phyloP scores from a whole-genome alignment of 106 monocot species.

The Iris macrosiphon region DNA sequence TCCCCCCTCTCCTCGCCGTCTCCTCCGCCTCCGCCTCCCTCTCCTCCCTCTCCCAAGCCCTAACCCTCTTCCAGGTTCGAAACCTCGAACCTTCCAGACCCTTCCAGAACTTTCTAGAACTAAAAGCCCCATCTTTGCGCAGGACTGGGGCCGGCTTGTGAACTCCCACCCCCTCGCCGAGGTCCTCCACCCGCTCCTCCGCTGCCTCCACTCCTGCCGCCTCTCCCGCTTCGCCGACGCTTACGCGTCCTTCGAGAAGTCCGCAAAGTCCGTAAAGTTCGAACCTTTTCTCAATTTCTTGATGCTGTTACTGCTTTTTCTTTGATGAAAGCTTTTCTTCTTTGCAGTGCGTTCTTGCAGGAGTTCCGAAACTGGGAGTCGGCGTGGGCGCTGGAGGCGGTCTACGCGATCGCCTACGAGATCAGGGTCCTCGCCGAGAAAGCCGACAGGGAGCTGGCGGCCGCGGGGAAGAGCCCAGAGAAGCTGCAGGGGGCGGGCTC shows the following conservation, averaged over 20 bases:
- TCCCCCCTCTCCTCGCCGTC: constrained; percentile 61
- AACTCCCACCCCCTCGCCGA: constrained; percentile 30
- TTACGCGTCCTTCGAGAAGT: constrained; percentile 47
- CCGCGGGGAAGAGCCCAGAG: constrained; percentile 73
- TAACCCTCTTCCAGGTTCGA: constrained; percentile 32
- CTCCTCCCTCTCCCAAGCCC: constrained; percentile 49
- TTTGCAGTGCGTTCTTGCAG: constrained; percentile 71
- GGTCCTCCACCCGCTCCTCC: constrained; percentile 33
- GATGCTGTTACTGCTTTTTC: too few relatives aligned
- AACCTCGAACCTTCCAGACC: neutral
- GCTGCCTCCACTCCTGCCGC: constrained; percentile 35
- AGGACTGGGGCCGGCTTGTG: constrained; percentile 26
- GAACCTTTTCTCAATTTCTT: neutral
- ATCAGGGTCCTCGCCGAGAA: constrained; percentile 77
- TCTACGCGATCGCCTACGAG: constrained; percentile 62
- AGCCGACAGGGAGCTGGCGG: constrained; percentile 74
- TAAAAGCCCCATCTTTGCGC: neutral
- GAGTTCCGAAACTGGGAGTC: constrained; percentile 98
- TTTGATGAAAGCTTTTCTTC: too few relatives aligned
- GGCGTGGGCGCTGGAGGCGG: constrained; percentile 73
- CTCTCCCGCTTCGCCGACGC: constrained; percentile 39
- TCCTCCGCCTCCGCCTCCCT: constrained; percentile 42
- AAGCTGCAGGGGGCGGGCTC: constrained; percentile 88
- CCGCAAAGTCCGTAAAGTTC: constrained; percentile 28
- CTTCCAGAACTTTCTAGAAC: too few relatives aligned